Evolutionary conservation across 2,329 filamentous ascomycete genomes (phyloP).

Genomic region (Leptographium wingfieldii): DNA sequence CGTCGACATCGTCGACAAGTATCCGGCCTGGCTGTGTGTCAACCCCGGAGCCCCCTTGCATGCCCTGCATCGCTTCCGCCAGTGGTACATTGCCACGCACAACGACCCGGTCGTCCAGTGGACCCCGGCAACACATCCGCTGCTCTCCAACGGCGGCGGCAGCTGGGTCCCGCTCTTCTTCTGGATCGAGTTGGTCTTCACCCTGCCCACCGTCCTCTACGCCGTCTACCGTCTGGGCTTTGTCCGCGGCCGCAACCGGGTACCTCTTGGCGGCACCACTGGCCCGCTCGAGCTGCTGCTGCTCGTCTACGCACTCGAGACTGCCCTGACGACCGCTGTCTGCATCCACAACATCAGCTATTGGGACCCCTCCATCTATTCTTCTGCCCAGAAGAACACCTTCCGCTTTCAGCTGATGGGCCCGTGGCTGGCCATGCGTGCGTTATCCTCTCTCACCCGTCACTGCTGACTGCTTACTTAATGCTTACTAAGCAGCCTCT

Average conservation of each 20-base stretch:
- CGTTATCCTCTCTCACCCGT: slow-evolving; percentile 17
- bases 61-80: slow-evolving; percentile 30
- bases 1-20: slow-evolving; percentile 41
- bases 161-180: slow-evolving; percentile 41
- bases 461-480: slow-evolving; percentile 3
- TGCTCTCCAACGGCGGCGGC: slow-evolving; percentile 11
- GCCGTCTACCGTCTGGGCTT: slow-evolving; percentile 28
- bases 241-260: neutral
- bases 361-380: slow-evolving; percentile 35
- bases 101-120: slow-evolving; percentile 41
- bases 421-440: slow-evolving; percentile 40
- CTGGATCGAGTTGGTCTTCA: slow-evolving; percentile 34
- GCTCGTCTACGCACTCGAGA: slow-evolving; percentile 38
- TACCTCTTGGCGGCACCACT: slow-evolving; percentile 16
- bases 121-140: slow-evolving; percentile 15
- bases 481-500: slow-evolving; percentile 23
- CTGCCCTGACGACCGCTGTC: slow-evolving; percentile 35
- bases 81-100: slow-evolving; percentile 32
- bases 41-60: slow-evolving; percentile 31
- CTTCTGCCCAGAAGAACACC: slow-evolving; percentile 28
- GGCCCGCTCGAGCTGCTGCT: slow-evolving; percentile 35
- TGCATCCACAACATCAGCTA: slow-evolving; percentile 37
- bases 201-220: slow-evolving; percentile 38
- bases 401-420: slow-evolving; percentile 37
- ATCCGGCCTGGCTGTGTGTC: slow-evolving; percentile 33